These are phyloP conservation scores for Plasmopara muralis DNA, from an alignment of 352 stramenopile genomes.

Conservation along the genomic window DNA sequence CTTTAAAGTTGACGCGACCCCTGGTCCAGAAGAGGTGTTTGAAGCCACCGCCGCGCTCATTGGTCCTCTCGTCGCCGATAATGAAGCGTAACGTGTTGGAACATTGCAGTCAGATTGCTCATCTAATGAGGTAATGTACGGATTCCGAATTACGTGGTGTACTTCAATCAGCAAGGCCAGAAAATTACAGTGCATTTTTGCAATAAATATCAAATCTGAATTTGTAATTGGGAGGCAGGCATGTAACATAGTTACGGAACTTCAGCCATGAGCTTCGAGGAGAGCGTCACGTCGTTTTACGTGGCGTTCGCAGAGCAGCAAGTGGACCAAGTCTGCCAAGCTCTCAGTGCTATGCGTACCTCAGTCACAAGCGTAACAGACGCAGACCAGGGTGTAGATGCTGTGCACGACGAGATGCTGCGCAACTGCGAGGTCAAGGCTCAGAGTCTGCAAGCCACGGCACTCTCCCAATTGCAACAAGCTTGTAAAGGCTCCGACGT, in stretches of 20 bases:
- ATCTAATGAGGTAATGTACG: too few species aligned
- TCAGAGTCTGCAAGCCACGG: conserved; percentile 27
- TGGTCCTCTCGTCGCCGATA: conserved; percentile 36
- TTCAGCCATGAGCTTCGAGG: conserved; percentile 59
- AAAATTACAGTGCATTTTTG: too few species aligned
- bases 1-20: conserved; percentile 74
- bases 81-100: conserved; percentile 17
- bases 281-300: conserved; percentile 78
- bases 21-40: conserved; percentile 66
- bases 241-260: too few species aligned
- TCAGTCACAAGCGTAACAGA: conserved; percentile 12
- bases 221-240: too few species aligned
- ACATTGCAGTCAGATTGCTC: too few species aligned
- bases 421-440: conserved; percentile 69
- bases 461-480: conserved; percentile 35
- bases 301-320: conserved; percentile 71
- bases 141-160: too few species aligned
- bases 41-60: conserved; percentile 53
- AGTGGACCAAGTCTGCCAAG: conserved; percentile 56
- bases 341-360: conserved; percentile 52
- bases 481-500: conserved; percentile 30
- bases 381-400: conserved; percentile 8
- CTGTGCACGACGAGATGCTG: conserved; percentile 74
- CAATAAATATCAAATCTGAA: too few species aligned
- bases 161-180: too few species aligned